These are phyloP conservation scores for Malus sieversii DNA, from an alignment of 306 rosid species.

Conservation along the genomic window DNA sequence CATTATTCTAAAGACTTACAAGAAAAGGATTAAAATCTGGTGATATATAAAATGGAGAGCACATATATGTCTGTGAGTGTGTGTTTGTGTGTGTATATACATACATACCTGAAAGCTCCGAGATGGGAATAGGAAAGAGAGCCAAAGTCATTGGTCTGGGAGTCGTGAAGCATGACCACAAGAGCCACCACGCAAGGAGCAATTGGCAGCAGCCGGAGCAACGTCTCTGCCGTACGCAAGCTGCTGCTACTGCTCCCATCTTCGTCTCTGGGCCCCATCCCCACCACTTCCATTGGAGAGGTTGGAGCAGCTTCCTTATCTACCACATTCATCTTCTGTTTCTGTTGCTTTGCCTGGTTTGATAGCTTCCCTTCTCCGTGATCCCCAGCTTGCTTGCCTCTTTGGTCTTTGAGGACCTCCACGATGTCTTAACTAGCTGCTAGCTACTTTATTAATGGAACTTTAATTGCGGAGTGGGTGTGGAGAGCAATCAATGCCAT, in stretches of 20 bases:
- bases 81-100: too few relatives aligned
- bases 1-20: neutral
- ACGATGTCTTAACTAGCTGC: neutral
- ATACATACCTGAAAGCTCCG: slow-evolving; percentile 60
- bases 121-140: slow-evolving; percentile 62
- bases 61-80: too few relatives aligned
- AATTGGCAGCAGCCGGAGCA: slow-evolving; percentile 65
- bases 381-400: neutral
- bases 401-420: neutral
- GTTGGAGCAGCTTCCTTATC: slow-evolving; percentile 5
- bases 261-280: neutral
- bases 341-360: neutral
- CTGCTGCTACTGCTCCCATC: slow-evolving; percentile 17
- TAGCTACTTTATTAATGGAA: neutral
- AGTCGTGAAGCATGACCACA: slow-evolving; percentile 70
- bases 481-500: neutral
- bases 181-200: slow-evolving; percentile 75
- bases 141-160: slow-evolving; percentile 58
- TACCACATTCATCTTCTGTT: neutral
- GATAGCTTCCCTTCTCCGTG: too few relatives aligned
- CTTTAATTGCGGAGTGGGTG: neutral
- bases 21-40: neutral
- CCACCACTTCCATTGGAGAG: slow-evolving; percentile 30
- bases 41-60: neutral
- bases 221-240: slow-evolving; percentile 57